Conservation (phyloP, 495 filamentous ascomycete species). For the Beverwykella pulmonaria region DNA sequence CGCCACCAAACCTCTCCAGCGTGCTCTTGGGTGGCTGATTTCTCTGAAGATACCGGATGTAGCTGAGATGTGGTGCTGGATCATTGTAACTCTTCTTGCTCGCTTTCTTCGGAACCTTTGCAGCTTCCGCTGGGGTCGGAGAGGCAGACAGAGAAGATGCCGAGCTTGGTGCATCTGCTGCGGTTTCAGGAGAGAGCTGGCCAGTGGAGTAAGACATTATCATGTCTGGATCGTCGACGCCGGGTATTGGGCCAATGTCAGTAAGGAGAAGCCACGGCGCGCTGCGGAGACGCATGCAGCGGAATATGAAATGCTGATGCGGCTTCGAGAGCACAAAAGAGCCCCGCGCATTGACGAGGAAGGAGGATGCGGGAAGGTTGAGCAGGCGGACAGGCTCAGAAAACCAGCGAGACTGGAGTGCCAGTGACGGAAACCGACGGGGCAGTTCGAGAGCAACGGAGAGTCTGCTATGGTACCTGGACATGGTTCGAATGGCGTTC, state of each 20-base stretch:
- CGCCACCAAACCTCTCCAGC: conserved; percentile 71
- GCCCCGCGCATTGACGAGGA: conserved; percentile 76
- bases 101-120: conserved; percentile 57
- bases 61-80: conserved; percentile 70
- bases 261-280: conserved; percentile 79
- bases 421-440: conserved; percentile 70
- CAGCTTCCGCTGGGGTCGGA: conserved; percentile 52
- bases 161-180: conserved; percentile 49
- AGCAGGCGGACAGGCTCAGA: conserved; percentile 86
- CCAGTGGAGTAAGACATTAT: conserved; percentile 45
- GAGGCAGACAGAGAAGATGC: conserved; percentile 50
- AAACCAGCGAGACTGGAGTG: conserved; percentile 87
- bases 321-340: conserved; percentile 79
- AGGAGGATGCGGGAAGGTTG: conserved; percentile 65
- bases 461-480: conserved; percentile 80
- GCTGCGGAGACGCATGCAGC: conserved; percentile 80
- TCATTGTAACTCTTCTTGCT: conserved; percentile 54
- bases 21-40: conserved; percentile 68
- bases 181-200: conserved; percentile 43
- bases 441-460: conserved; percentile 83
- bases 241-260: conserved; percentile 71
- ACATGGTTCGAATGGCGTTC: conserved; percentile 82
- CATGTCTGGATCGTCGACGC: conserved; percentile 50
- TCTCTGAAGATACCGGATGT: conserved; percentile 80
- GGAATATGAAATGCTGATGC: conserved; percentile 77